Base-by-base conservation (phyloP, 176 grass and related monocot genomes). In the Alloteropsis semialata region DNA sequence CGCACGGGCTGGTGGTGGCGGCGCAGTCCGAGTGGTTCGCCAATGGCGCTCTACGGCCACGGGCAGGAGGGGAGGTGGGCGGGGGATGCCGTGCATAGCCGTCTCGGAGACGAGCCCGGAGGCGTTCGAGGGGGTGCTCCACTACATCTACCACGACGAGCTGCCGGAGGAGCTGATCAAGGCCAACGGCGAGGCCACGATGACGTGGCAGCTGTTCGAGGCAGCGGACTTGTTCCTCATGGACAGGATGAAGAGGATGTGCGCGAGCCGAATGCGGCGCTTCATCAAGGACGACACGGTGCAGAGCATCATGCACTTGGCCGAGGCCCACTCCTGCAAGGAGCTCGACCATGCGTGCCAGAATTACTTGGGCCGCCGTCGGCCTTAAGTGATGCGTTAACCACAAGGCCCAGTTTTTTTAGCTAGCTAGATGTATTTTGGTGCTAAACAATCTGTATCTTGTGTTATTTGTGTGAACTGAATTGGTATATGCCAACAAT, bases 71-170 rank as follows among this genome's bases (percentile, higher is more conserved):
- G 2, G 28, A 34, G 29, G 59, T 79, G 76, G 37, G 76, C 17
- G n/a, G 88, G 22, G n/a, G 25, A 15, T 30, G 30, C 66, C 25
- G 64, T 53, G 27, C 12, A 24, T 90, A 0, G 0, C 36, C 10
- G 8, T 90, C 57, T n/a, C 22, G 0, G 84, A 9, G 14, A 78
- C 41, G 50, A 72, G 38, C n/a, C n/a, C 84, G 6, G 79, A 78
- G 32, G 88, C 75, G 58, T 90, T 90, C 74, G 4, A 57, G 39
- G 79, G 29, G 32, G 50, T 90, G 74, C 58, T 87, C 80, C 67
- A 90, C 74, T 90, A 60, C 66, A 44, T 90, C n/a, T 90, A 90
- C 80, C 38, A 76, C 53, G 84, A 90, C 79, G 22, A 22, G 16
- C 66, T 86, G 18, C 88, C 83, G 4, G 29, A 11, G 13, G 44